Conservation (phyloP, 768 basidiomycete genomes). For the Lactarius deliciosus region DNA sequence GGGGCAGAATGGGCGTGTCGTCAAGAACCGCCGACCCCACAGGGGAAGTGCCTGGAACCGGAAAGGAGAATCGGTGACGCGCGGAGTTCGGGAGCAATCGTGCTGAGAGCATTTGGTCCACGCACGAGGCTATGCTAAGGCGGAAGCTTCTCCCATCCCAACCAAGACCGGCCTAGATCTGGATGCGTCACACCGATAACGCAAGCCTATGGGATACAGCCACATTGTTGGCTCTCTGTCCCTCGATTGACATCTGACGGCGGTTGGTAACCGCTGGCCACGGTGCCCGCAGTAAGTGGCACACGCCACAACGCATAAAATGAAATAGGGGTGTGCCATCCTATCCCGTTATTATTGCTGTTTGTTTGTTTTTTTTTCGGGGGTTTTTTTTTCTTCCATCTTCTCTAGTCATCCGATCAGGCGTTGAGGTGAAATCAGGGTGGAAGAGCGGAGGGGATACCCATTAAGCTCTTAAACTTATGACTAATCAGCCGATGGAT, state of each 20-base stretch:
- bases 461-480: conserved; percentile 48
- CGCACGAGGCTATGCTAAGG: conserved; percentile 28
- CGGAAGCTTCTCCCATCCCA: conserved; percentile 28
- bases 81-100: conserved; percentile 29
- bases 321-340: conserved; percentile 10
- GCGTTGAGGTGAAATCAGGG: conserved; percentile 27
- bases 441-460: conserved; percentile 34
- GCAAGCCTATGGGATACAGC: conserved; percentile 18
- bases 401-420: not conserved
- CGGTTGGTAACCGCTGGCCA: conserved; percentile 15
- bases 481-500: conserved; percentile 41
- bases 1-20: conserved; percentile 22
- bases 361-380: not conserved
- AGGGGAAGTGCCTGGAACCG: conserved; percentile 29
- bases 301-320: conserved; percentile 2
- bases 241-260: conserved; percentile 9
- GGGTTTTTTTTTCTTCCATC: not conserved
- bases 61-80: conserved; percentile 24
- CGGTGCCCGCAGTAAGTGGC: conserved; percentile 8
- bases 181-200: conserved; percentile 27
- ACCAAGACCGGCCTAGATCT: conserved; percentile 28
- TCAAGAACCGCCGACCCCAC: conserved; percentile 30
- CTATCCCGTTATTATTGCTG: not conserved
- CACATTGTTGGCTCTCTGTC: conserved; percentile 19
- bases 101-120: conserved; percentile 14